A percentile compares a stretch with the other conserved stretches of the same genome.
These are phyloP conservation scores for Globisporangium carolinianum DNA, from an alignment of 352 stramenopile genomes.

Conservation along the genomic window DNA sequence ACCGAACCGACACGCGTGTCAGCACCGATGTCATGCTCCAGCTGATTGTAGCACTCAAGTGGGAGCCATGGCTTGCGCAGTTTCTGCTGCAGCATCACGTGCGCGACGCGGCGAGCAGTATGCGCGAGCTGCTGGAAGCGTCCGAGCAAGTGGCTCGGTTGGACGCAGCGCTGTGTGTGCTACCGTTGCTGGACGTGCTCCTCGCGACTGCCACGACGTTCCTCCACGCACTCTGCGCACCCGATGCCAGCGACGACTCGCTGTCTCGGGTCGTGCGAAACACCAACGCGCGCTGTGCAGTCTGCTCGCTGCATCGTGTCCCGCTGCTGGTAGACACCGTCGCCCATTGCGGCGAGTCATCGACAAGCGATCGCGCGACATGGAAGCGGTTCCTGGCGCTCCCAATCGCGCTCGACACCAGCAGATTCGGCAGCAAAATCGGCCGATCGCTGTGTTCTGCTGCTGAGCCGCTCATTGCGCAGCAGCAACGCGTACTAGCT, in stretches of 20 bases:
- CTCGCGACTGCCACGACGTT: conserved; percentile 2
- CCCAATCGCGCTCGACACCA: conserved; percentile 1
- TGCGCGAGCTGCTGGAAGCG: conserved; percentile 8
- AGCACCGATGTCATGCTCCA: conserved; percentile 14
- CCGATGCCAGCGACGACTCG: neutral
- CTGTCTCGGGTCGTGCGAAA: neutral
- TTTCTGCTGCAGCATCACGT: conserved; percentile 26
- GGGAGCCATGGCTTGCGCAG: conserved; percentile 23
- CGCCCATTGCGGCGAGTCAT: neutral
- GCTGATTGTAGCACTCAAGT: conserved; percentile 16
- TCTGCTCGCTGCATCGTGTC: neutral
- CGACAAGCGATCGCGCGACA: neutral
- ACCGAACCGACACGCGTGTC: neutral
- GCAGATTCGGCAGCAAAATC: conserved; percentile 3
- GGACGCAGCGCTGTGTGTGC: neutral
- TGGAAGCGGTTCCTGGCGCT: conserved; percentile 6
- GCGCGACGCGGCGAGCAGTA: conserved; percentile 18
- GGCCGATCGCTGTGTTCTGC: conserved; percentile 4
- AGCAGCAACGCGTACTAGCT: conserved; percentile 5
- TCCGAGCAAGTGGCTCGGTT: neutral
- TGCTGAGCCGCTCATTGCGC: neutral
- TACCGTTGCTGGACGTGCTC: conserved; percentile 3
- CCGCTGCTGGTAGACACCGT: neutral
- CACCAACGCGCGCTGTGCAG: neutral
- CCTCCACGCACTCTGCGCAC: neutral